phyloP scores from a whole-genome alignment of 2,329 filamentous ascomycete genomes.

The Ceratocystis diversiconidia region DNA sequence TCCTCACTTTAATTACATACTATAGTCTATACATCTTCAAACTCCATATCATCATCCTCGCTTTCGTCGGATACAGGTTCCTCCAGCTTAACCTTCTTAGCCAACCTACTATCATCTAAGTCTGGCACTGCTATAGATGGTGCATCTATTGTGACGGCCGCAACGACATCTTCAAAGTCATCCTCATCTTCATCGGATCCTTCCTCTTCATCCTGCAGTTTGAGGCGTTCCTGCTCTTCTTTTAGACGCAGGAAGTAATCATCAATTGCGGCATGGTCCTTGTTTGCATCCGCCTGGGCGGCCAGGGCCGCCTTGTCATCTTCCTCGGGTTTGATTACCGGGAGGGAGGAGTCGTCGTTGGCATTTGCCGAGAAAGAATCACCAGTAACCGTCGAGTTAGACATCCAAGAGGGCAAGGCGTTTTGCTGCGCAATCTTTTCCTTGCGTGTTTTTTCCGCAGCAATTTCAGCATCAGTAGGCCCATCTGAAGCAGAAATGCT shows the following conservation, averaged over 20 bases:
- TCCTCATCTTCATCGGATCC: conserved; percentile 23
- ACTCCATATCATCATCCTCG: conserved; percentile 39
- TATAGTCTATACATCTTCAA: conserved; percentile 38
- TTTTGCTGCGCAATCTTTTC: conserved; percentile 55
- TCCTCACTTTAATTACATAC: not conserved
- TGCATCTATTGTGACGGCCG: conserved; percentile 20
- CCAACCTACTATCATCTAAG: conserved; percentile 14
- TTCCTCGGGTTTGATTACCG: conserved; percentile 27
- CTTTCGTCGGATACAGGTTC: conserved; percentile 29
- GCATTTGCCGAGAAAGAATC: conserved; percentile 38
- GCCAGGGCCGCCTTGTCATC: conserved; percentile 33
- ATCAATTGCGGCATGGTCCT: conserved; percentile 45
- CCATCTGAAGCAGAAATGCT: conserved; percentile 53
- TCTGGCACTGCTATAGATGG: conserved; percentile 17
- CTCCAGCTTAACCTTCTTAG: conserved; percentile 50
- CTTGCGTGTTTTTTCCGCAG: conserved; percentile 48
- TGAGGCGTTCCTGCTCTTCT: conserved; percentile 37
- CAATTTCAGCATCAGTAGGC: conserved; percentile 51
- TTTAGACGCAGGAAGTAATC: conserved; percentile 54
- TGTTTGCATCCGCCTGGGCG: conserved; percentile 31
- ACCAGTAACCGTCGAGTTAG: conserved; percentile 52
- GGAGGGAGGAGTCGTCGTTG: conserved; percentile 23
- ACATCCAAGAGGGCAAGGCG: conserved; percentile 57
- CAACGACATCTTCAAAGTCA: conserved; percentile 39
- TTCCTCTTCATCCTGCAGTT: conserved; percentile 22